phyloP scores from a whole-genome alignment of 2,329 filamentous ascomycete genomes.

The Massarina eburnea region DNA sequence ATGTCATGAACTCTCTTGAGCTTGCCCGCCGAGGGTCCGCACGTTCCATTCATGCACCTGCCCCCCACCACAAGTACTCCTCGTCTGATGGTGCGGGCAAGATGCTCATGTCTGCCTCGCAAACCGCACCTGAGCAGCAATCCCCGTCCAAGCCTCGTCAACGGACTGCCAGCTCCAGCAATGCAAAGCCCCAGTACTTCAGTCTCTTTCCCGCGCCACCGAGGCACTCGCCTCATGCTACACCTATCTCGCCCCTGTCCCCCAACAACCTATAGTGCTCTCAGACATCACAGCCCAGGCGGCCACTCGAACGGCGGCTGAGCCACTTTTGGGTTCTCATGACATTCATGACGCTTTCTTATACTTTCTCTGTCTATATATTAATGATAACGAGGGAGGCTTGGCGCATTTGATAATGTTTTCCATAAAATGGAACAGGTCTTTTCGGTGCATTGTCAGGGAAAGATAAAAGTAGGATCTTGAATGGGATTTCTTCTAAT shows the following conservation, averaged over 20 bases:
- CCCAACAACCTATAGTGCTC: constrained; percentile 10
- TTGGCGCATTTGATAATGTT: constrained; percentile 1
- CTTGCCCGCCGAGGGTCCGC: constrained; percentile 29
- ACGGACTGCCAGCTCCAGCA: constrained; percentile 33
- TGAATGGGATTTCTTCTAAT: not conserved
- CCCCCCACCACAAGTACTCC: constrained; percentile 33
- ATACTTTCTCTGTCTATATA: constrained; percentile 15
- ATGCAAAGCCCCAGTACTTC: constrained; percentile 24
- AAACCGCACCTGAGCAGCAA: constrained; percentile 6
- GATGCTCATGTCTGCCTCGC: constrained; percentile 19
- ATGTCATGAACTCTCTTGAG: constrained; percentile 30
- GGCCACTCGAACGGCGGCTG: constrained; percentile 6
- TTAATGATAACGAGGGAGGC: constrained; percentile 11
- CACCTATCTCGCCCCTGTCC: constrained; percentile 6
- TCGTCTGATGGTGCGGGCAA: constrained; percentile 38
- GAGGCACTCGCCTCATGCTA: constrained; percentile 16
- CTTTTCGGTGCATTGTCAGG: not conserved
- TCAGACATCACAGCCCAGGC: constrained; percentile 2
- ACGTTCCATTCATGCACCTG: constrained; percentile 12
- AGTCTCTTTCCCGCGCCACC: constrained; percentile 40
- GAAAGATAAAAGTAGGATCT: constrained; percentile 4
- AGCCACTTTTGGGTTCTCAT: constrained; percentile 11
- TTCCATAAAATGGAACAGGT: not conserved
- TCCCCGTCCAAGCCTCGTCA: constrained; percentile 17
- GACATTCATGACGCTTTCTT: constrained; percentile 11